These are phyloP conservation scores for Bryoerythrophyllum caledonicum DNA, from an alignment of 225 moss, liverwort and hornwort genomes.

Conservation along the genomic window DNA sequence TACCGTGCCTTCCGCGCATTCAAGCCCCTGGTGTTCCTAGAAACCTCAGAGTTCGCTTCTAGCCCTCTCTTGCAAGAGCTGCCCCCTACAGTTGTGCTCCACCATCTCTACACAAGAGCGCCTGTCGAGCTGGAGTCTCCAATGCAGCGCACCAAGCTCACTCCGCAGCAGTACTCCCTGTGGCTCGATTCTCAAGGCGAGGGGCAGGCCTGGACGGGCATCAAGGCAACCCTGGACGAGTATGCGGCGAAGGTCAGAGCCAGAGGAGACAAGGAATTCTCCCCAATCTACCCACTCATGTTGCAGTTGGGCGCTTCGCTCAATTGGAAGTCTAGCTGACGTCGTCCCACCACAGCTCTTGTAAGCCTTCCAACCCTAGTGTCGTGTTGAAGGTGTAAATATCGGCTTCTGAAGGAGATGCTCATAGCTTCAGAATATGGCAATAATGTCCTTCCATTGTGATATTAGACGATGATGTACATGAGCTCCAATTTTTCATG, in stretches of 20 bases:
- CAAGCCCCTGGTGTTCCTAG: slow-evolving; percentile 84
- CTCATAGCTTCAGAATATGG: slow-evolving; percentile 1
- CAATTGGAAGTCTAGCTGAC: slow-evolving; percentile 43
- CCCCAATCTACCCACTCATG: slow-evolving; percentile 93
- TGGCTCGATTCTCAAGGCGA: slow-evolving; percentile 92
- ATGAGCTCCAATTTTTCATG: slow-evolving; percentile 9
- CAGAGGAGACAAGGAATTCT: slow-evolving; percentile 94
- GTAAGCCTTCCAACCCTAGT: slow-evolving; percentile 12
- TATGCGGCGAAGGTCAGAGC: slow-evolving; percentile 80
- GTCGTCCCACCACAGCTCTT: not conserved
- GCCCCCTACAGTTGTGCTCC: slow-evolving; percentile 83
- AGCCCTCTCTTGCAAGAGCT: slow-evolving; percentile 81
- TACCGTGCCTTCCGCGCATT: slow-evolving; percentile 96
- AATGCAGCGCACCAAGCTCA: slow-evolving; percentile 67
- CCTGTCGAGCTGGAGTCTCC: slow-evolving; percentile 92
- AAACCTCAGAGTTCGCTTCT: slow-evolving; percentile 68
- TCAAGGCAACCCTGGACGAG: slow-evolving; percentile 80
- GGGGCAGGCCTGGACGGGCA: slow-evolving; percentile 83
- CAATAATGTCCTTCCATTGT: not conserved
- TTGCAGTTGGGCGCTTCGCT: slow-evolving; percentile 75
- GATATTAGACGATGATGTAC: not conserved
- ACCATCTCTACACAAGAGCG: slow-evolving; percentile 89
- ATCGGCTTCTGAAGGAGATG: slow-evolving; percentile 18
- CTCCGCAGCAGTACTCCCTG: slow-evolving; percentile 80
- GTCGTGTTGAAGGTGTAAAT: slow-evolving; percentile 27